Conservation (phyloP, 495 filamentous ascomycete species). For the Penicilliopsis zonata region DNA sequence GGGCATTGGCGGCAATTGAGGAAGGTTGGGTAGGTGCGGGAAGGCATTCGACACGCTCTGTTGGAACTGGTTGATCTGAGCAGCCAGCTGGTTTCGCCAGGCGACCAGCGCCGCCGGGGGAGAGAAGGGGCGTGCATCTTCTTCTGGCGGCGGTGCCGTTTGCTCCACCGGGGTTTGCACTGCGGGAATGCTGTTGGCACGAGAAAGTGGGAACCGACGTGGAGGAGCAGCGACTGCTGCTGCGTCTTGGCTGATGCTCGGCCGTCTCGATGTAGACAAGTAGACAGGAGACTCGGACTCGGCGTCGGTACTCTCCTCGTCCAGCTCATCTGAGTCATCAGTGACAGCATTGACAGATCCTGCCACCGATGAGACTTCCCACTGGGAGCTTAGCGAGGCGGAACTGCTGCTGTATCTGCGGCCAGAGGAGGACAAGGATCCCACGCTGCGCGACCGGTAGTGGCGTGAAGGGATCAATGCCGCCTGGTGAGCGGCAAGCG, state of each 20-base stretch:
- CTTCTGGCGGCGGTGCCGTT: slow-evolving; percentile 14
- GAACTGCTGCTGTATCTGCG: slow-evolving; percentile 57
- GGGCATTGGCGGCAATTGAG: slow-evolving; percentile 45
- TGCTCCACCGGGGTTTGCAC: slow-evolving; percentile 11
- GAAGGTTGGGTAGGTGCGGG: slow-evolving; percentile 59
- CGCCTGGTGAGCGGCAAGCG: slow-evolving; percentile 45
- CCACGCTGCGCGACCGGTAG: slow-evolving; percentile 47
- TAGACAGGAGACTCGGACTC: slow-evolving; percentile 21
- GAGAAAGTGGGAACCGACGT: slow-evolving; percentile 10
- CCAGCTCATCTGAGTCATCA: slow-evolving; percentile 36
- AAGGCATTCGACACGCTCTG: slow-evolving; percentile 57
- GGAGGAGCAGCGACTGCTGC: slow-evolving; percentile 11
- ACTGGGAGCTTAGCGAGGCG: slow-evolving; percentile 50
- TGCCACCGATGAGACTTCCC: slow-evolving; percentile 39
- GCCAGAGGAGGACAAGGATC: slow-evolving; percentile 33
- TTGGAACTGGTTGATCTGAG: slow-evolving; percentile 72
- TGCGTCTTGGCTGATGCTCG: slow-evolving; percentile 30
- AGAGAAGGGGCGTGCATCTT: slow-evolving; percentile 27
- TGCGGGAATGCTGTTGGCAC: slow-evolving; percentile 11
- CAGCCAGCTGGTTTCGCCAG: slow-evolving; percentile 63
- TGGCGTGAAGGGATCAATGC: slow-evolving; percentile 37
- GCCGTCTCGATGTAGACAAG: slow-evolving; percentile 31
- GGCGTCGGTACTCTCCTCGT: slow-evolving; percentile 25
- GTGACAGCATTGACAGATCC: slow-evolving; percentile 27
- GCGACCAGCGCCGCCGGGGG: slow-evolving; percentile 55